Evolutionary conservation across 768 basidiomycete species (phyloP), one percentile per base, ranked within the genome.

Genomic region (Cubamyces lactineus): DNA sequence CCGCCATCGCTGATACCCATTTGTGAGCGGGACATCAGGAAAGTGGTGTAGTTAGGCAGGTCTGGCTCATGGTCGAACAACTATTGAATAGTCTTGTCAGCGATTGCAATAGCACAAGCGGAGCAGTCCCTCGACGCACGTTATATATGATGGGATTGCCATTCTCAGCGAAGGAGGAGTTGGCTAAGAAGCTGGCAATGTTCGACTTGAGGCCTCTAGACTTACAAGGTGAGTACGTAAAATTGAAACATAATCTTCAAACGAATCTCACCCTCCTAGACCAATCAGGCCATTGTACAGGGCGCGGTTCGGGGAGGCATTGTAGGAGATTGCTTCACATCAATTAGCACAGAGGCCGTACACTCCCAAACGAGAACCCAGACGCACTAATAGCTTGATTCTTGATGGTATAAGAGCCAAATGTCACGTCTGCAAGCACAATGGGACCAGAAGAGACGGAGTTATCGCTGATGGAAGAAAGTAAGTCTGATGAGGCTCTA

Each of bases 361-460:
- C 34, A 11, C 6, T 1, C 2, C 17, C 6, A 11, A 2, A 42
- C 17, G 3, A 3, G 7, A 19, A 23, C 38, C 13, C 12, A 11
- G 7, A 46, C 61, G 23, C 24, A 63, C 61, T 63, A 23, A 63
- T 46, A 6, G 61, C 61, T 57, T 63, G 61, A 19, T 57, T 57
- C n/a, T 50, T 16, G 21, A 58, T 21, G 13, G 61, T 57, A 8
- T 58, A 63, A 1, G 55, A 34, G 7, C 56, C 61, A 24, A 63
- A 46, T 17, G 23, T 53, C 34, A 63, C 26, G 12, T 63, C 26
- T 12, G 61, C 57, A 9, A 63, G 43, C 0, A 63, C 51, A 13
- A 63, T 56, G 16, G 54, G 39, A 0, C 61, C 61, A 19, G 55
- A 51, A 13, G 61, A 43, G 5, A 39, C 24, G 1, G 61, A 21